phyloP scores from a whole-genome alignment of 2,329 filamentous ascomycete genomes.

The Neurospora crassa region DNA sequence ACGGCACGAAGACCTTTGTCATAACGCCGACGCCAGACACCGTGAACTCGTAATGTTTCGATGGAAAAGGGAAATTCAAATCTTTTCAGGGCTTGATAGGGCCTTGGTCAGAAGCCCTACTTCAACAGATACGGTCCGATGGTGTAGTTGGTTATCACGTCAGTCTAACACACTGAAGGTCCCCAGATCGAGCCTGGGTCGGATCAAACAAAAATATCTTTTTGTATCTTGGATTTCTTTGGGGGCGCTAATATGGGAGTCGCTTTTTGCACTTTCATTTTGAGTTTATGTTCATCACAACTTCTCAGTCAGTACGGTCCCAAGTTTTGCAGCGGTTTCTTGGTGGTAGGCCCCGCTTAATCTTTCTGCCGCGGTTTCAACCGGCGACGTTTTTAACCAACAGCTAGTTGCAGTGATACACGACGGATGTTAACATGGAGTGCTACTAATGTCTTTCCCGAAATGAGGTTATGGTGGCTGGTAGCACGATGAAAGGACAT shows the following conservation, averaged over 20 bases:
- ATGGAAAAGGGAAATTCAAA: no score
- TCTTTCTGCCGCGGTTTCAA: no score
- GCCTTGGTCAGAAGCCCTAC: accelerated
- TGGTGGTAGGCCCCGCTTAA: not conserved
- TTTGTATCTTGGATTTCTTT: no score
- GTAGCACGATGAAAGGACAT: not conserved
- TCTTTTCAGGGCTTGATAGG: not conserved
- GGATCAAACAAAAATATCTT: conserved; percentile 6
- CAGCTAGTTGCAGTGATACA: not conserved
- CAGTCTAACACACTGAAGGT: no score
- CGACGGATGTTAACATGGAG: not conserved
- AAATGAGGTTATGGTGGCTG: not conserved
- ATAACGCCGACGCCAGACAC: no score
- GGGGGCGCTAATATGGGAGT: no score
- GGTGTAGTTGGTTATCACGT: conserved; percentile 38
- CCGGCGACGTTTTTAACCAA: no score
- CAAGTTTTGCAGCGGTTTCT: not conserved
- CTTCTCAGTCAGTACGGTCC: no score
- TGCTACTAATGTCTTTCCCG: not conserved
- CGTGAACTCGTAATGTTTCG: not conserved
- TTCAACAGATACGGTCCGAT: conserved; percentile 12
- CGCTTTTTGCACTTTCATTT: not conserved
- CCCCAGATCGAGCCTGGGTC: conserved; percentile 23
- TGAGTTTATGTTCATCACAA: no score
- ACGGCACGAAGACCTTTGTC: no score